phyloP scores from a whole-genome alignment of 495 filamentous ascomycete species.

The Penicillium ochrochloron region DNA sequence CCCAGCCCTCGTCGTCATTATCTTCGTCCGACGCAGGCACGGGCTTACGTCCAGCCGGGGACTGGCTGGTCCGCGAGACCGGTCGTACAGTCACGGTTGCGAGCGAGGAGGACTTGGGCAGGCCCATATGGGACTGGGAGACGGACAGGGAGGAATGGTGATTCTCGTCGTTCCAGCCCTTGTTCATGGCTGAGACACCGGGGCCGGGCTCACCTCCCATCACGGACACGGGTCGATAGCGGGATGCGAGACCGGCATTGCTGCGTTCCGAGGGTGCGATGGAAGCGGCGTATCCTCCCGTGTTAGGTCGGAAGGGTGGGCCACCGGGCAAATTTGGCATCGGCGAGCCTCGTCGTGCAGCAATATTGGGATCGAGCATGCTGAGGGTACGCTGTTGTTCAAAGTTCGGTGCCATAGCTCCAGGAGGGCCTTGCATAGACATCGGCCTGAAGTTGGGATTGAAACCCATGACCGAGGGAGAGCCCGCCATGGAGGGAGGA shows the following conservation, averaged over 20 bases:
- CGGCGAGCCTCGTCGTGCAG: slow-evolving; percentile 50
- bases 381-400: slow-evolving; percentile 69
- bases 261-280: slow-evolving; percentile 95
- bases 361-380: slow-evolving; percentile 77
- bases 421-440: slow-evolving; percentile 43
- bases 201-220: slow-evolving; percentile 43
- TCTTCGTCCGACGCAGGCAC: slow-evolving; percentile 57
- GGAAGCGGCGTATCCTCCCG: slow-evolving; percentile 63
- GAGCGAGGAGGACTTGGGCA: slow-evolving; percentile 41
- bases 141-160: slow-evolving; percentile 29
- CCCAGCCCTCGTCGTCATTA: slow-evolving; percentile 85
- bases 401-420: slow-evolving; percentile 21
- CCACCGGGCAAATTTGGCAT: slow-evolving; percentile 37
- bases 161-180: slow-evolving; percentile 55
- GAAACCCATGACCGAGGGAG: slow-evolving; percentile 22
- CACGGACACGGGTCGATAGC: slow-evolving; percentile 88
- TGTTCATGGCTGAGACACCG: slow-evolving; percentile 55
- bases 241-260: slow-evolving; percentile 84
- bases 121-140: slow-evolving; percentile 25
- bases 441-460: slow-evolving; percentile 43
- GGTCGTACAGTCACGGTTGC: slow-evolving; percentile 45
- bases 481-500: slow-evolving; percentile 22
- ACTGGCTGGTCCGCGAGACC: slow-evolving; percentile 36
- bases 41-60: slow-evolving; percentile 36
- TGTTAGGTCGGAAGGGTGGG: slow-evolving; percentile 36